Conservation (phyloP, 1,284 basidiomycete genomes). For the Irpex sp. region DNA sequence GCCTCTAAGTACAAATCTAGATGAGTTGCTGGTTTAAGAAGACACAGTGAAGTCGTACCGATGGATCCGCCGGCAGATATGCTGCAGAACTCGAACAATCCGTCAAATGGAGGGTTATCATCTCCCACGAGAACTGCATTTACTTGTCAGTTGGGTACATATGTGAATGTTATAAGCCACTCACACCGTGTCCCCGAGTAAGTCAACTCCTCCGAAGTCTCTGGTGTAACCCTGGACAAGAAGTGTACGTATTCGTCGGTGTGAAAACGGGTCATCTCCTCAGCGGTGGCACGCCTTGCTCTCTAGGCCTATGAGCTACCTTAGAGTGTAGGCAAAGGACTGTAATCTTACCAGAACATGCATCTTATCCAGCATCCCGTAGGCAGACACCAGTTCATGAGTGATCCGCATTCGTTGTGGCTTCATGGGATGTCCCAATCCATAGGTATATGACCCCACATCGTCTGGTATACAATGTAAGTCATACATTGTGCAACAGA, state of each 20-base stretch:
- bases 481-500: neutral
- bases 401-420: conserved; percentile 92
- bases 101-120: conserved; percentile 96
- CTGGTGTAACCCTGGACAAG: conserved; percentile 83
- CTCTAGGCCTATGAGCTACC: conserved; percentile 41
- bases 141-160: neutral
- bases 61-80: conserved; percentile 96
- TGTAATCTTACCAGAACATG: conserved; percentile 70
- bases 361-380: conserved; percentile 90
- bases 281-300: conserved; percentile 77
- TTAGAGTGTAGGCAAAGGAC: neutral
- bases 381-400: conserved; percentile 88
- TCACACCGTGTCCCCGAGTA: conserved; percentile 80
- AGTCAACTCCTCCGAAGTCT: conserved; percentile 82
- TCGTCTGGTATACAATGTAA: conserved; percentile 47
- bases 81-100: conserved; percentile 95
- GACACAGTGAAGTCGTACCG: conserved; percentile 36
- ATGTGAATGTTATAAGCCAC: conserved; percentile 25
- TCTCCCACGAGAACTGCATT: conserved; percentile 67
- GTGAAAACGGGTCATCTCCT: conserved; percentile 91
- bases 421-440: conserved; percentile 91
- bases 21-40: neutral
- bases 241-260: conserved; percentile 98
- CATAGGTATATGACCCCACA: conserved; percentile 83
- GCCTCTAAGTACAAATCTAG: conserved; percentile 48